Evolutionary conservation across 78 protist species (phyloP).

Genomic region (Emiliania huxleyi): DNA sequence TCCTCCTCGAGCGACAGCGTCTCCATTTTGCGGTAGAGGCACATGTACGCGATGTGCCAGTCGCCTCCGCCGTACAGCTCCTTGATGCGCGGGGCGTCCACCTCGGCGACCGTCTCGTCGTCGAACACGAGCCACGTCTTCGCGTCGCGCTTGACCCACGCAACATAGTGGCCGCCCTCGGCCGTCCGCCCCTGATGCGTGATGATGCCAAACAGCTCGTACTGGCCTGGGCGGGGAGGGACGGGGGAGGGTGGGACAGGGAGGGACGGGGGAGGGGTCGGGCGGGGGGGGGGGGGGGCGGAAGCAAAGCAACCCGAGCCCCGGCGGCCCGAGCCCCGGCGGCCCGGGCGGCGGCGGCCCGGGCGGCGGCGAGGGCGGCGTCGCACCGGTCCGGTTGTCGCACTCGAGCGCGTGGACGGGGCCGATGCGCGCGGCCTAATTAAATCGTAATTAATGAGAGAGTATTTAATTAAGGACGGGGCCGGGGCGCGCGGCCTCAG

Average conservation of each 20-base stretch:
- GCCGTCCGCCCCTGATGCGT: slow-evolving; percentile 92
- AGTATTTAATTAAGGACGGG: no score
- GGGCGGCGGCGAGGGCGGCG: no score
- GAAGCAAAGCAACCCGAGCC: no score
- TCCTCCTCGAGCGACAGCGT: not conserved
- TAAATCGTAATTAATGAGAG: no score
- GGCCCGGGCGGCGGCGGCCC: no score
- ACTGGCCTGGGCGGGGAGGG: no score
- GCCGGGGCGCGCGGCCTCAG: not conserved
- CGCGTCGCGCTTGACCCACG: slow-evolving; percentile 62
- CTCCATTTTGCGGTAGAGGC: slow-evolving; percentile 60
- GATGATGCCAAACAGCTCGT: slow-evolving; percentile 82
- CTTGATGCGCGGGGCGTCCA: slow-evolving; percentile 66
- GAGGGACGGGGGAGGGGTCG: no score
- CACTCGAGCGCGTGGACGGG: not conserved
- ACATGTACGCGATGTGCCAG: slow-evolving; percentile 85
- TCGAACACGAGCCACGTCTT: slow-evolving; percentile 81
- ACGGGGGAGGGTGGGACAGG: no score
- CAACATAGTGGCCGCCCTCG: slow-evolving; percentile 92
- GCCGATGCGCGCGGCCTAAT: not conserved
- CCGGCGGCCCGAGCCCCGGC: no score
- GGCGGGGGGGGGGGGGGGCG: not conserved
- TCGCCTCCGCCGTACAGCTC: slow-evolving; percentile 77
- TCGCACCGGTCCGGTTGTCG: not conserved
- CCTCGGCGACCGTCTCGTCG: slow-evolving; percentile 75